Conservation (phyloP, 495 filamentous ascomycete species). For the Tuber aestivum region DNA sequence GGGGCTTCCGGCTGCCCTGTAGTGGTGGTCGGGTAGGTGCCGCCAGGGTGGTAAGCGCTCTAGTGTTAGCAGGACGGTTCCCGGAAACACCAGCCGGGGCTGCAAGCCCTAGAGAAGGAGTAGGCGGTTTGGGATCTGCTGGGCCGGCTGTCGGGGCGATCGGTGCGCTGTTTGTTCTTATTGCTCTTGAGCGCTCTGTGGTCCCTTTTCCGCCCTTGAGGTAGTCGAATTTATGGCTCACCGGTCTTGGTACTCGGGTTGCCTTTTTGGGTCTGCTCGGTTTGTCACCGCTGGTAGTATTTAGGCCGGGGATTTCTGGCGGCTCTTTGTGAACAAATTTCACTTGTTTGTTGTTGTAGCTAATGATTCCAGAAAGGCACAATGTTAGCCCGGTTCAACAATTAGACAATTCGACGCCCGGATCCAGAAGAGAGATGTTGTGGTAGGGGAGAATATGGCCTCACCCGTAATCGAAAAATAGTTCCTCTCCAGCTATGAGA, state of each 20-base stretch:
- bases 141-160: neutral
- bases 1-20: neutral
- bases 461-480: constrained; percentile 66
- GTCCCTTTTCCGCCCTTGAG: constrained; percentile 38
- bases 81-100: neutral
- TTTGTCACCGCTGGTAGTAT: constrained; percentile 13
- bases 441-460: constrained; percentile 44
- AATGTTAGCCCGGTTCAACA: neutral
- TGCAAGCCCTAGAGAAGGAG: neutral
- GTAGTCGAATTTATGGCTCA: constrained; percentile 25
- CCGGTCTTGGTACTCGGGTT: constrained; percentile 16
- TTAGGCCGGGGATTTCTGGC: constrained; percentile 11
- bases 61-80: neutral
- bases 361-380: neutral
- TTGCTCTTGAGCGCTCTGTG: constrained; percentile 31
- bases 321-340: constrained; percentile 42
- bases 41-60: neutral
- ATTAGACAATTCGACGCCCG: neutral
- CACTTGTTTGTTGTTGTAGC: constrained; percentile 38
- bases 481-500: constrained; percentile 59
- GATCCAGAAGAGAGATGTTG: neutral
- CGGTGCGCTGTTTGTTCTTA: constrained; percentile 1
- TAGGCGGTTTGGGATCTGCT: neutral
- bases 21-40: neutral
- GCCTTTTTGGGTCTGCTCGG: constrained; percentile 35